Evolutionary conservation across 2,329 filamentous ascomycete species (phyloP).

Genomic region (Epichloe gansuensis): DNA sequence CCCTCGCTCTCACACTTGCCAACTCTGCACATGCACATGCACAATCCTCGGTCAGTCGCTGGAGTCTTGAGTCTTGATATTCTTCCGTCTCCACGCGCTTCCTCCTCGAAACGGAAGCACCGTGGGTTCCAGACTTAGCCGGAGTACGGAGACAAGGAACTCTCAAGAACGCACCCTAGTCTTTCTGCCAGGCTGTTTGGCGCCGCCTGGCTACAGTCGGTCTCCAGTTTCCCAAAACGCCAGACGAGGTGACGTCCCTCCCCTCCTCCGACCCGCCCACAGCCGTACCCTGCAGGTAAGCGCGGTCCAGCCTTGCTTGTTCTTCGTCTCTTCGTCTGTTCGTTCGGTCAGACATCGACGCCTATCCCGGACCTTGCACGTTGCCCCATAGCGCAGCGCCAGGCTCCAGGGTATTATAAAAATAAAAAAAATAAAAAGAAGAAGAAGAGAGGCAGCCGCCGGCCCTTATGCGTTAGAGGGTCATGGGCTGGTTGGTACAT

Average conservation of each 20-base stretch:
- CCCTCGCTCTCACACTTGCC: background rate
- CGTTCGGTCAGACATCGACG: background rate
- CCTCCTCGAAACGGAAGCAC: slow-evolving; percentile 8
- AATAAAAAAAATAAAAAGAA: too few relatives aligned
- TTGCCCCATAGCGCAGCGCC: slow-evolving; percentile 1
- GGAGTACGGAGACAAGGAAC: slow-evolving; percentile 6
- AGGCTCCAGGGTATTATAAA: background rate
- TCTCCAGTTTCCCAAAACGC: slow-evolving; percentile 4
- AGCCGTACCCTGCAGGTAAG: slow-evolving; percentile 6
- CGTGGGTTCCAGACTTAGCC: slow-evolving; percentile 7
- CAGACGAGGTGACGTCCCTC: background rate
- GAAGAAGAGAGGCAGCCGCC: background rate
- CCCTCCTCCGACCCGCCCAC: slow-evolving; percentile 7
- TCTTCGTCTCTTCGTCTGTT: background rate
- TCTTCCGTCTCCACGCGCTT: slow-evolving; percentile 4
- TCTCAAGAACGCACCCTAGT: slow-evolving; percentile 6
- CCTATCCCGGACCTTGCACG: background rate
- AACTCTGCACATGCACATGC: background rate
- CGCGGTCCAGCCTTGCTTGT: slow-evolving; percentile 8
- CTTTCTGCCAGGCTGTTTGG: background rate
- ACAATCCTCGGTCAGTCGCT: too few relatives aligned
- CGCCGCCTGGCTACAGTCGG: slow-evolving; percentile 1
- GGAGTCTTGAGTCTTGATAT: too few relatives aligned
- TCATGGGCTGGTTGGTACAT: too few relatives aligned
- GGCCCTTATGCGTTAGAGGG: background rate